Evolutionary conservation across 2,329 filamentous ascomycete genomes (phyloP).

Genomic region (Neofusicoccum parvum): DNA sequence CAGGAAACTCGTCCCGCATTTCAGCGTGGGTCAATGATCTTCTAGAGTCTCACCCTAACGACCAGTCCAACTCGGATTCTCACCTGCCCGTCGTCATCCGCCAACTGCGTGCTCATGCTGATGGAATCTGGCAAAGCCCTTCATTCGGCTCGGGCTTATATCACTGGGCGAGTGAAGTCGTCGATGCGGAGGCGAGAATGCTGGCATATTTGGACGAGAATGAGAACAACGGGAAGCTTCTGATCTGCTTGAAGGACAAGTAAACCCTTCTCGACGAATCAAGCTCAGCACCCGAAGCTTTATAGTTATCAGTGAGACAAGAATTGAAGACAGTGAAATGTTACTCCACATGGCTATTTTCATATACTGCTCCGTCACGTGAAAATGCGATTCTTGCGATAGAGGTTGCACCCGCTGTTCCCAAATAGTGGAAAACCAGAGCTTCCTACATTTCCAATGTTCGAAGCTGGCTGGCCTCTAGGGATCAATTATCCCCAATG

Average conservation of each 20-base stretch:
- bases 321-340: no score
- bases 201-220: slow-evolving; percentile 12
- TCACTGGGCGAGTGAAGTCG: neutral
- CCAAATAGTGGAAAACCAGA: no score
- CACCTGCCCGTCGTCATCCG: neutral
- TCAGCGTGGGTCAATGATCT: slow-evolving; percentile 2
- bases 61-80: neutral
- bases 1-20: neutral
- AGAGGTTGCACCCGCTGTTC: neutral
- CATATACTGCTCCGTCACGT: neutral
- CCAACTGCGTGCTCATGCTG: neutral
- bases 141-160: neutral
- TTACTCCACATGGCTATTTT: no score
- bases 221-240: neutral
- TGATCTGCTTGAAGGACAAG: slow-evolving; percentile 6
- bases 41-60: neutral
- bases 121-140: neutral
- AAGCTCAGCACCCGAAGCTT: no score
- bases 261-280: neutral
- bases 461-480: neutral
- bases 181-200: slow-evolving; percentile 16
- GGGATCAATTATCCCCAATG: no score
- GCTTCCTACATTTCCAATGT: neutral
- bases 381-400: neutral
- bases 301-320: no score